These are phyloP conservation scores for Solanum chmielewskii DNA, from an alignment of 257 asterid genomes.

Conservation along the genomic window DNA sequence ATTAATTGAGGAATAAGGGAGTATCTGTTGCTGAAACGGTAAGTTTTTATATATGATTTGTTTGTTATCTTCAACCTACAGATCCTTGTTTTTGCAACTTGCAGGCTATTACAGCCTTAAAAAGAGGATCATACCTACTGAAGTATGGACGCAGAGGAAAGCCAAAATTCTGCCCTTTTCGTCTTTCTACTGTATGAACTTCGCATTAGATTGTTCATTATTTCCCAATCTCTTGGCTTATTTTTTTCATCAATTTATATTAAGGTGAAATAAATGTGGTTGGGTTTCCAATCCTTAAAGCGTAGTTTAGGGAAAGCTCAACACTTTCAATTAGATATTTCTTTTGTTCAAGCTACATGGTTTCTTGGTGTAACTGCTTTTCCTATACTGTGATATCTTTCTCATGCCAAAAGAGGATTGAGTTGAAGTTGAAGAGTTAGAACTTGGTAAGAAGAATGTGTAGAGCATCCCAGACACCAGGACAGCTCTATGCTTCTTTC, in stretches of 20 bases:
- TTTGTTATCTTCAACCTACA: not conserved
- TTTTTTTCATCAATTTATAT: not conserved
- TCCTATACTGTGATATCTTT: not conserved
- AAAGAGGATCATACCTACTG: slow-evolving; percentile 54
- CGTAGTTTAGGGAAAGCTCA: not conserved
- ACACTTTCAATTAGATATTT: not conserved
- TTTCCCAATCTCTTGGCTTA: not conserved
- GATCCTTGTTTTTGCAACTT: not conserved
- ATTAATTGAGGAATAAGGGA: not conserved
- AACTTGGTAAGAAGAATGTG: not conserved
- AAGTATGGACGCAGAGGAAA: slow-evolving; percentile 74
- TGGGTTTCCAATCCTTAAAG: not conserved
- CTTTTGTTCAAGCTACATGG: not conserved
- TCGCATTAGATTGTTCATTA: not conserved
- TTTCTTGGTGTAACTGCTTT: not conserved
- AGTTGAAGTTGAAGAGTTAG: not conserved
- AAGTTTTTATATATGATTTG: not conserved
- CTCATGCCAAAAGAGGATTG: not conserved
- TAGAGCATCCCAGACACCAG: not conserved
- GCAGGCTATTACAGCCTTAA: slow-evolving; percentile 58
- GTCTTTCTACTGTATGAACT: slow-evolving; percentile 44
- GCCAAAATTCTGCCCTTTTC: slow-evolving; percentile 68
- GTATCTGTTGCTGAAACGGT: not conserved
- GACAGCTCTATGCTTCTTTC: not conserved
- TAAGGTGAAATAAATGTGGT: not conserved